Conservation (phyloP, 2,329 filamentous ascomycete genomes). For the Cladorrhinum sp. region DNA sequence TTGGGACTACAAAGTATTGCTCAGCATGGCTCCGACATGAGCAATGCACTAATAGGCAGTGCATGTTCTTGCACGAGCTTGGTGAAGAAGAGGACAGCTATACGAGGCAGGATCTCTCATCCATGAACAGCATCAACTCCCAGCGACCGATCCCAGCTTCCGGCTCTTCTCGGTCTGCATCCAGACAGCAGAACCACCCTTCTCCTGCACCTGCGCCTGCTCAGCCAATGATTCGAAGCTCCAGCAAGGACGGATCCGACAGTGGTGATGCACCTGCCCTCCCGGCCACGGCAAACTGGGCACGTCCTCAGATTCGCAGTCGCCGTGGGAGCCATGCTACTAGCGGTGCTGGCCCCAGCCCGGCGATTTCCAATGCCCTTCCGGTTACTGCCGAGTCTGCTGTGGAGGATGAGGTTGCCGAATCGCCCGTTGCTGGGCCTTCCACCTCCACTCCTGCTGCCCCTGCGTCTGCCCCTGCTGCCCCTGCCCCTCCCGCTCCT, state of each 20-base stretch:
- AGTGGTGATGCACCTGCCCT: conserved; percentile 83
- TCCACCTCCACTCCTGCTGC: conserved; percentile 19
- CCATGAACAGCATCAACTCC: conserved; percentile 85
- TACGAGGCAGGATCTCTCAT: conserved; percentile 88
- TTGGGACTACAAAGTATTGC: conserved; percentile 96
- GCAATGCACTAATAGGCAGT: conserved; percentile 90
- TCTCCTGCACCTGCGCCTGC: conserved; percentile 40
- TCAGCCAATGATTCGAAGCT: conserved; percentile 69
- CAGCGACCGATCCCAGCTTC: conserved; percentile 62
- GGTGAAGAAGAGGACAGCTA: conserved; percentile 99
- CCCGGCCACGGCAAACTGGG: conserved; percentile 92
- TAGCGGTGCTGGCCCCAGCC: conserved; percentile 78
- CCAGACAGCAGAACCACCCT: conserved; percentile 50
- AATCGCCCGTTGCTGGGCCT: conserved; percentile 33
- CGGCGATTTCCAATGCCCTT: conserved; percentile 63
- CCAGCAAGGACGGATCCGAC: conserved; percentile 74
- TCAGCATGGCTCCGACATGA: conserved; percentile 95
- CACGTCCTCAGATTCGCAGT: conserved; percentile 64
- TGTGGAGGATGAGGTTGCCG: conserved; percentile 33
- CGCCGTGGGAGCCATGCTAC: conserved; percentile 76
- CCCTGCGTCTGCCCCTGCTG: conserved; percentile 5
- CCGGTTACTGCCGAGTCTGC: conserved; percentile 52
- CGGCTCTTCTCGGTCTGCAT: conserved; percentile 51
- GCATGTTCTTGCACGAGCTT: conserved; percentile 96
- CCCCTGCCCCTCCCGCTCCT: background rate